Evolutionary conservation across 192 early-diverging fungal genomes (phyloP), one percentile per base, ranked within the genome.

Genomic region (Radiomyces spectabilis): DNA sequence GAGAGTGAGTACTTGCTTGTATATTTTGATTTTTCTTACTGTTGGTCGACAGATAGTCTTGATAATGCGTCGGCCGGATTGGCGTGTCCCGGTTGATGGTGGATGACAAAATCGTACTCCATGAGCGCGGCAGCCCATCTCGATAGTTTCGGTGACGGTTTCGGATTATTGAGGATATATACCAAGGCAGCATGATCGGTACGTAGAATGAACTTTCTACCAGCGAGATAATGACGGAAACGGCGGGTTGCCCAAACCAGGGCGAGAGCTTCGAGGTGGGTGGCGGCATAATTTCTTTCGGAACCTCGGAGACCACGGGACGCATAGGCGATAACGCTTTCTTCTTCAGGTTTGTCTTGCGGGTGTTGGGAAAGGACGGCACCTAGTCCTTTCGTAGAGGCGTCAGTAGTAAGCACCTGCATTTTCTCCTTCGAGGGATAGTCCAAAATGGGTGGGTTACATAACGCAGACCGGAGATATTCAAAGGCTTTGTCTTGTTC

Each of bases 321-420:
- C 13, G 33, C 33, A 35, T 35, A 35, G 13, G 13, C 13, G 13
- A 35, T 13, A 35, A 13, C 6, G 13, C 13, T 5, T 35, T 35
- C 33, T 35, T 35, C 13, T 35, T 13, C 33, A n/a, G n/a, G n/a
- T n/a, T n/a, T n/a, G 13, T 35, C 33, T 8, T 35, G 6, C 5
- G 5, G 6, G 6, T 8, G 33, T 35, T 35, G 33, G 5, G 33
- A 35, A 35, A 35, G 33, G 13, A 35, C 13, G 33, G 33, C 5
- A 8, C 33, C 33, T 8, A 35, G 33, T 35, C 33, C 33, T 35
- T 35, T 35, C 13, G 5, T 5, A 0, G 69, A 77, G 1, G 66
- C 73, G 22, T 80, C 73, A 1, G 67, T 44, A 25, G 65, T 53
- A 0, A 80, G n/a, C 1, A 54, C 18, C 32, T 45, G 64, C 0